Percentiles rank a stretch among this genome's conserved stretches.
phyloP scores from a whole-genome alignment of 352 stramenopile species.

The Globisporangium apiculatum region DNA sequence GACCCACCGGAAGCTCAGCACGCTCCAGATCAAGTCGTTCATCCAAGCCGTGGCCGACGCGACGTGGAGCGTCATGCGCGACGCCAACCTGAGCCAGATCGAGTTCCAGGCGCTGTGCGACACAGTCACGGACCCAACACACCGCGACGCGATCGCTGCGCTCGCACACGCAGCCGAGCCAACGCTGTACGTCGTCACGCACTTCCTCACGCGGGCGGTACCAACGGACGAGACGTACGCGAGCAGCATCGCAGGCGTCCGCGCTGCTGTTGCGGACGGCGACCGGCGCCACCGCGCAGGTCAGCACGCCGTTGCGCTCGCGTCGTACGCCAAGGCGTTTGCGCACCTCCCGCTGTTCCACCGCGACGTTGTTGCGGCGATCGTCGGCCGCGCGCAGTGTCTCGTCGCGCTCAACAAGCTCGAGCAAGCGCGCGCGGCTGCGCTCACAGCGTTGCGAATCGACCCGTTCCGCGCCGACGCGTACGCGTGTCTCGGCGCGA shows the following conservation, averaged over 20 bases:
- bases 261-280: slow-evolving; percentile 46
- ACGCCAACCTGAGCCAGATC: slow-evolving; percentile 47
- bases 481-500: slow-evolving; percentile 60
- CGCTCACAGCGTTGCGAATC: slow-evolving; percentile 40
- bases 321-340: slow-evolving; percentile 52
- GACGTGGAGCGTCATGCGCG: slow-evolving; percentile 50
- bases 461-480: slow-evolving; percentile 63
- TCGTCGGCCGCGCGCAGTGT: slow-evolving; percentile 56
- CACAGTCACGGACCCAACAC: slow-evolving; percentile 29
- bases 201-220: slow-evolving; percentile 53
- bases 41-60: slow-evolving; percentile 71
- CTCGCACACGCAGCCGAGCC: slow-evolving; percentile 28
- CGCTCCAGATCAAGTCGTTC: slow-evolving; percentile 80
- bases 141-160: slow-evolving; percentile 19
- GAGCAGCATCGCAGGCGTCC: slow-evolving; percentile 40
- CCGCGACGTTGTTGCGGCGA: slow-evolving; percentile 42
- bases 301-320: slow-evolving; percentile 46
- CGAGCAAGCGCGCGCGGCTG: slow-evolving; percentile 31
- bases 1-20: slow-evolving; percentile 65
- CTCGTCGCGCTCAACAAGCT: slow-evolving; percentile 48
- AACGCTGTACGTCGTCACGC: slow-evolving; percentile 59
- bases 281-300: slow-evolving; percentile 42
- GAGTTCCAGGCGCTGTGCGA: slow-evolving; percentile 78
- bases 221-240: slow-evolving; percentile 44
- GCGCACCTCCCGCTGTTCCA: slow-evolving; percentile 59